Percentiles rank a stretch among this genome's conserved stretches.
phyloP scores from a whole-genome alignment of 2,329 filamentous ascomycete species.

The Cercospora sp. region DNA sequence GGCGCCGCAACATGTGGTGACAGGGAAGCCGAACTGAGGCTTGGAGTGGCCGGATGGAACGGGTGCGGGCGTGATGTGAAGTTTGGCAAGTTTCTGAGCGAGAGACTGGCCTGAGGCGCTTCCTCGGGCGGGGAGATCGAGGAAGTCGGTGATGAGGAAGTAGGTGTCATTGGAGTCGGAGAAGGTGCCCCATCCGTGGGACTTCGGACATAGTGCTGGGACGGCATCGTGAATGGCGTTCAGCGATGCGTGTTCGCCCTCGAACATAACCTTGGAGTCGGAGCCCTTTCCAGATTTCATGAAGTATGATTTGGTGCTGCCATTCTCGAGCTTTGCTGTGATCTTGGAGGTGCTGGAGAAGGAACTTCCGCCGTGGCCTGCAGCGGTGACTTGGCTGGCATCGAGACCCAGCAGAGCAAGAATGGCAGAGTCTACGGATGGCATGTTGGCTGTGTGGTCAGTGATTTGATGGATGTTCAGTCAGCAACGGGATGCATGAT shows the following conservation, averaged over 20 bases:
- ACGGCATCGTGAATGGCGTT: conserved; percentile 74
- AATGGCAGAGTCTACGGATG: conserved; percentile 61
- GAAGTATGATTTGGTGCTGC: conserved; percentile 61
- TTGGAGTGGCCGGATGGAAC: conserved; percentile 57
- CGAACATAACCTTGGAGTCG: conserved; percentile 67
- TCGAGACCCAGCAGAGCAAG: conserved; percentile 61
- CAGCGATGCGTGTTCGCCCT: conserved; percentile 78
- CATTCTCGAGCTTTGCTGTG: conserved; percentile 48
- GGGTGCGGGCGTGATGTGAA: conserved; percentile 76
- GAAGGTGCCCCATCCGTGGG: conserved; percentile 68
- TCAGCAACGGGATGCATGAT: not conserved
- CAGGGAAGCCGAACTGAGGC: conserved; percentile 79
- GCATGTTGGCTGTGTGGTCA: not conserved
- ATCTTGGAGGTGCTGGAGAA: conserved; percentile 65
- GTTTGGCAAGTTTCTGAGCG: conserved; percentile 71
- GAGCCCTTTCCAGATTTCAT: conserved; percentile 67
- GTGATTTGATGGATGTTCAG: not conserved
- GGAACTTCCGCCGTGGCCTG: conserved; percentile 66
- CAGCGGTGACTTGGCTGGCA: conserved; percentile 52
- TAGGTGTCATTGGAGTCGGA: conserved; percentile 49
- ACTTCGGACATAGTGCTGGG: conserved; percentile 72
- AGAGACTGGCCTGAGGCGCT: conserved; percentile 53
- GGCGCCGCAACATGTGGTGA: conserved; percentile 81
- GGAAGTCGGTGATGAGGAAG: conserved; percentile 73
- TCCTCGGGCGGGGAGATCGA: conserved; percentile 58